phyloP scores from a whole-genome alignment of 768 basidiomycete genomes.

The Nevesoporus exiguus region DNA sequence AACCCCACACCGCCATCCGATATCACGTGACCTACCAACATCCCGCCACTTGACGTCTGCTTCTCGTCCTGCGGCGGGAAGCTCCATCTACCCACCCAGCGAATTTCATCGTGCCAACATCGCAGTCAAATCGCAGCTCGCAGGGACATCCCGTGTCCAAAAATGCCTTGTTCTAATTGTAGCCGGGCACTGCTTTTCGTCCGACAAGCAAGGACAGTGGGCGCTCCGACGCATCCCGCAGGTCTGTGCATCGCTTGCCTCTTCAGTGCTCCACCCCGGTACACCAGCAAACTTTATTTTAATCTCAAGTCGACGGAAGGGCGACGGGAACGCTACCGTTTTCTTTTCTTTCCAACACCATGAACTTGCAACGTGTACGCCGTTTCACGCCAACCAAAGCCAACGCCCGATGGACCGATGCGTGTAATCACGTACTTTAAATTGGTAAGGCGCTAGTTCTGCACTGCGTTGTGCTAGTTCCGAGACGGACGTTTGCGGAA shows the following conservation, averaged over 20 bases:
- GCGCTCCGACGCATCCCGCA: constrained; percentile 16
- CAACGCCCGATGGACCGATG: constrained; percentile 4
- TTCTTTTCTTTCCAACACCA: background rate
- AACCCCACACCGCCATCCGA: constrained; percentile 7
- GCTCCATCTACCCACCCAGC: background rate
- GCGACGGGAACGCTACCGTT: background rate
- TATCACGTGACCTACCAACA: constrained; percentile 15
- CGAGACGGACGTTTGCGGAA: background rate
- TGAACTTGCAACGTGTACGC: constrained; percentile 24
- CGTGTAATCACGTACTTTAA: constrained; percentile 15
- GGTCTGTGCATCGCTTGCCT: background rate
- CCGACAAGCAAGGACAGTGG: constrained; percentile 18
- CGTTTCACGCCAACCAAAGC: constrained; percentile 2
- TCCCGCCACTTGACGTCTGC: background rate
- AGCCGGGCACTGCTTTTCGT: constrained; percentile 2
- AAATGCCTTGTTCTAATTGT: background rate
- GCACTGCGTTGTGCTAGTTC: background rate
- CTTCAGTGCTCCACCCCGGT: background rate
- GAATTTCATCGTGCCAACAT: background rate
- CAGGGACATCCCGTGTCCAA: background rate
- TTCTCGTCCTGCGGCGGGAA: background rate
- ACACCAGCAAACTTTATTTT: background rate
- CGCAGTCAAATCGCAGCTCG: too few relatives aligned
- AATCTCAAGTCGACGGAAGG: background rate
- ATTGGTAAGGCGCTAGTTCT: constrained; percentile 4